Conservation (phyloP, 2,329 filamentous ascomycete genomes). For the Aureobasidium uvarum region DNA sequence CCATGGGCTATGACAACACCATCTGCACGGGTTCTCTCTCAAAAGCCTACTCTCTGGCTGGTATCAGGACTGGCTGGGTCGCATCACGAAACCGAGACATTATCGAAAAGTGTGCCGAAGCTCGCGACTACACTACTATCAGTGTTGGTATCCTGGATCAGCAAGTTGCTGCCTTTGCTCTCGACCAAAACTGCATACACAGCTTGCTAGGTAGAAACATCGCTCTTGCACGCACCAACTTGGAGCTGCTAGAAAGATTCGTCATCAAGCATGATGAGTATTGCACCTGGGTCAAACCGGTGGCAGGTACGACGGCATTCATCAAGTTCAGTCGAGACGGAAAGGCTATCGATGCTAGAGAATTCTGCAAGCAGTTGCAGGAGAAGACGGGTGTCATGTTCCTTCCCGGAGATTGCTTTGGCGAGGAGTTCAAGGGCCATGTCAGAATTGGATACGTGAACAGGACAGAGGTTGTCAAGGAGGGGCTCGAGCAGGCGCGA, state of each 20-base stretch:
- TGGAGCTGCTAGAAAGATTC: slow-evolving; percentile 65
- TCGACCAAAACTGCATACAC: slow-evolving; percentile 64
- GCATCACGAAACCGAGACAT: slow-evolving; percentile 63
- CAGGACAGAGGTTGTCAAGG: slow-evolving; percentile 65
- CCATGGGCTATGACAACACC: slow-evolving; percentile 67
- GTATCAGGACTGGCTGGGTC: slow-evolving; percentile 80
- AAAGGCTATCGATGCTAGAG: slow-evolving; percentile 66
- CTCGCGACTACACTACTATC: slow-evolving; percentile 81
- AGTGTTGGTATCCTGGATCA: slow-evolving; percentile 82
- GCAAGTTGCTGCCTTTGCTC: slow-evolving; percentile 70
- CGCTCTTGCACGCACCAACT: slow-evolving; percentile 65
- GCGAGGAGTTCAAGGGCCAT: slow-evolving; percentile 69
- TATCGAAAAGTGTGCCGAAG: slow-evolving; percentile 61
- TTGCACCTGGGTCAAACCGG: slow-evolving; percentile 70
- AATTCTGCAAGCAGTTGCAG: slow-evolving; percentile 67
- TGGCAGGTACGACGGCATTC: slow-evolving; percentile 77
- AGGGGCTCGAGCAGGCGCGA: slow-evolving; percentile 59
- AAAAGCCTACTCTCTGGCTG: slow-evolving; percentile 80
- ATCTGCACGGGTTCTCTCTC: slow-evolving; percentile 78
- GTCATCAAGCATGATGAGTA: slow-evolving; percentile 62
- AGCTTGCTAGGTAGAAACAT: slow-evolving; percentile 63
- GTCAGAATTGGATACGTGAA: slow-evolving; percentile 76
- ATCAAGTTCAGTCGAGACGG: slow-evolving; percentile 64
- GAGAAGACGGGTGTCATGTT: slow-evolving; percentile 70
- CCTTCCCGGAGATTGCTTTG: slow-evolving; percentile 71